Conservation (phyloP, 805 yeast genomes). For the Lipomyces starkeyi region DNA sequence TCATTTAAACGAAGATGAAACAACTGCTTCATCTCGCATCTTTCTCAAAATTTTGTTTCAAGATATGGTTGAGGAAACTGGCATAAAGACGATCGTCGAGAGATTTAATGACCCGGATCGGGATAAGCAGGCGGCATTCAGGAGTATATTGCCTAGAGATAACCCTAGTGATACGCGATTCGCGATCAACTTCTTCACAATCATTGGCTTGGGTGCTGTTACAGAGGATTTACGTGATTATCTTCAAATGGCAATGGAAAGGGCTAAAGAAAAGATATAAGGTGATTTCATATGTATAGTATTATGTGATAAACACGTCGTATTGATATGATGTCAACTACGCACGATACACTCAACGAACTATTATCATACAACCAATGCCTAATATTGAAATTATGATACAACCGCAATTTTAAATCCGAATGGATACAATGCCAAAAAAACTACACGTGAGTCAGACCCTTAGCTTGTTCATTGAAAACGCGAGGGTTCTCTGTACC, state of each 20-base stretch:
- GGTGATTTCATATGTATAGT: background rate
- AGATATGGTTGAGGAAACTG: constrained; percentile 79
- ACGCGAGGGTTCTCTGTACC: background rate
- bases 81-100: constrained; percentile 56
- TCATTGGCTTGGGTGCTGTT: constrained; percentile 82
- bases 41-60: constrained; percentile 80
- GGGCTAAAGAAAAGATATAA: background rate
- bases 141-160: constrained; percentile 68
- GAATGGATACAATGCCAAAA: background rate
- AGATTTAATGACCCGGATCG: constrained; percentile 61
- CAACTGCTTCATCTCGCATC: constrained; percentile 80
- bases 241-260: constrained; percentile 40
- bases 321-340: background rate
- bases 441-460: background rate
- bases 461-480: background rate
- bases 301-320: background rate
- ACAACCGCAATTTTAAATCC: background rate
- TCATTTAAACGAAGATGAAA: constrained; percentile 67
- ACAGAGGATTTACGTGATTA: constrained; percentile 81
- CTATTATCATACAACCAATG: background rate
- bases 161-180: constrained; percentile 56
- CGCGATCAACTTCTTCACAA: constrained; percentile 89
- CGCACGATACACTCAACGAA: background rate
- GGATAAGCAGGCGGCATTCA: constrained; percentile 49
- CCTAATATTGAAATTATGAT: background rate